Conservation (phyloP, 2,329 filamentous ascomycete genomes). For the Orbilia ellipsospora region DNA sequence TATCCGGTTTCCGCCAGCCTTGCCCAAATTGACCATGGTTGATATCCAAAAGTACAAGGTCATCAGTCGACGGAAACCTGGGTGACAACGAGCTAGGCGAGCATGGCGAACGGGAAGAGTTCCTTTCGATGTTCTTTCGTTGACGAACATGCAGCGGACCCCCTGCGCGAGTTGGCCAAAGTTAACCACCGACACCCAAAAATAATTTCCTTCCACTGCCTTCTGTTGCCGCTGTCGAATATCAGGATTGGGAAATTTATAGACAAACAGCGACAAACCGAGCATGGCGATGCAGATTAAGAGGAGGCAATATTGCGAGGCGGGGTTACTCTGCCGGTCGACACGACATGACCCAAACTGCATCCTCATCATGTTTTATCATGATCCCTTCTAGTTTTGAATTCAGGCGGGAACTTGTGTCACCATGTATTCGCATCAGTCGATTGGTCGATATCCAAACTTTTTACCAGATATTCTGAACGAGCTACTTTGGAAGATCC, state of each 20-base stretch:
- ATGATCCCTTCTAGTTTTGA: too few species aligned
- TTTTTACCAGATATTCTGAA: too few species aligned
- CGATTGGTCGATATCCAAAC: too few species aligned
- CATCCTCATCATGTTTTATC: too few species aligned
- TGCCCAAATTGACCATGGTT: slow-evolving; percentile 40
- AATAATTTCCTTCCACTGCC: slow-evolving; percentile 28
- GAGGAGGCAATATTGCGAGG: background rate
- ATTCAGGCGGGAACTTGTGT: too few species aligned
- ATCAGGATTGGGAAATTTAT: slow-evolving; percentile 21
- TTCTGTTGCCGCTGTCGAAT: background rate
- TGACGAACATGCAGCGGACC: slow-evolving; percentile 4
- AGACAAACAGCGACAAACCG: slow-evolving; percentile 21
- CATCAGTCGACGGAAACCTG: background rate
- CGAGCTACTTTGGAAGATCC: too few species aligned
- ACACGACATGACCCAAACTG: too few species aligned
- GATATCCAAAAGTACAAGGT: slow-evolving; percentile 12
- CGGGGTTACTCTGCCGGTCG: slow-evolving; percentile 10
- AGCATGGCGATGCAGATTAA: slow-evolving; percentile 28
- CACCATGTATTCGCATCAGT: too few species aligned
- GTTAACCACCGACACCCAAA: slow-evolving; percentile 17
- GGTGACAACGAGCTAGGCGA: too few species aligned
- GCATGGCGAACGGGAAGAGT: slow-evolving; percentile 1
- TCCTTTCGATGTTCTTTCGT: background rate
- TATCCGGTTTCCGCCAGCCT: slow-evolving; percentile 20
- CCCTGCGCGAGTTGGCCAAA: background rate